Evolutionary conservation across 345 rosid genomes (phyloP).

Genomic region (Camelina sativa): DNA sequence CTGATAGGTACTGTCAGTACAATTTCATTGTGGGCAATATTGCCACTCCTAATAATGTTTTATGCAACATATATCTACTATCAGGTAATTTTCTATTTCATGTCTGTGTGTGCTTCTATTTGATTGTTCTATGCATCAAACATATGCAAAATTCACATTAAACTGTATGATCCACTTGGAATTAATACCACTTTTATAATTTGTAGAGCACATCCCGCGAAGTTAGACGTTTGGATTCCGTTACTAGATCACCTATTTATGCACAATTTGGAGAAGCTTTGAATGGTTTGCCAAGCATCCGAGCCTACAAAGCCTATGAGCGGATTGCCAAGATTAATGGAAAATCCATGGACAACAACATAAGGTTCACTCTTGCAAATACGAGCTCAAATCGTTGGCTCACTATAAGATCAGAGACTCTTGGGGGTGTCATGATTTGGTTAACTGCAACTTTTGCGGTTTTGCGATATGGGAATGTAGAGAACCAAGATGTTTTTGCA

Average conservation of each 20-base stretch:
- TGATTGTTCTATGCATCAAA: background rate
- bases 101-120: background rate
- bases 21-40: constrained; percentile 88
- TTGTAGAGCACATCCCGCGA: constrained; percentile 89
- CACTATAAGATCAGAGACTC: constrained; percentile 72
- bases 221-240: constrained; percentile 89
- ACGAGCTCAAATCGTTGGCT: constrained; percentile 89
- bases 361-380: constrained; percentile 86
- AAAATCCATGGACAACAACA: constrained; percentile 87
- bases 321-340: constrained; percentile 78
- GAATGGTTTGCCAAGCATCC: constrained; percentile 84
- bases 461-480: constrained; percentile 67
- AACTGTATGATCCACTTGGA: constrained; percentile 9
- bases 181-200: constrained; percentile 17
- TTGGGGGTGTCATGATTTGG: constrained; percentile 97
- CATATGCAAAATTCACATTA: background rate
- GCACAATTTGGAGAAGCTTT: constrained; percentile 97
- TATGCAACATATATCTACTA: constrained; percentile 89
- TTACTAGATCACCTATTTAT: constrained; percentile 87
- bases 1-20: constrained; percentile 89
- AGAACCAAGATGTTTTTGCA: constrained; percentile 68
- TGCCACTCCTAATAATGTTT: constrained; percentile 91
- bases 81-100: constrained; percentile 59
- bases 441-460: constrained; percentile 88
- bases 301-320: constrained; percentile 92